These are phyloP conservation scores for Scheffersomyces parashehatae DNA, from an alignment of 1,139 yeast genomes.

Conservation along the genomic window DNA sequence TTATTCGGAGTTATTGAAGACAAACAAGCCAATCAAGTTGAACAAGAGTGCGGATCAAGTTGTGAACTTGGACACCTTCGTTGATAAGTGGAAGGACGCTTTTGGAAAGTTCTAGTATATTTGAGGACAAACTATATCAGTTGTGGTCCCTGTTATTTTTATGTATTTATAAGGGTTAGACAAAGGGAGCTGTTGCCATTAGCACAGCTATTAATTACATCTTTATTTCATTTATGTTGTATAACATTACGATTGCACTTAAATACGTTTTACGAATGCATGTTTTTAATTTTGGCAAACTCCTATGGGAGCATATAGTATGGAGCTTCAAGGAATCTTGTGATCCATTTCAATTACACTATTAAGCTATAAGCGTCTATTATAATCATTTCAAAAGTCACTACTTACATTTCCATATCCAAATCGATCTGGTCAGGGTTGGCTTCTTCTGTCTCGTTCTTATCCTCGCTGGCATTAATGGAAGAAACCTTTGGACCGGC, in stretches of 20 bases:
- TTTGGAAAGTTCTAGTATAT: constrained; percentile 15
- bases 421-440: constrained; percentile 73
- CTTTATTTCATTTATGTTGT: neutral
- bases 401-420: constrained; percentile 35
- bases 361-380: too few species aligned
- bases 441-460: constrained; percentile 9
- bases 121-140: neutral
- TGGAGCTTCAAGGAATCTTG: too few species aligned
- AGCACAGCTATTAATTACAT: neutral
- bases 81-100: constrained; percentile 38
- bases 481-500: neutral
- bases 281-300: neutral
- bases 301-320: too few species aligned
- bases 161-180: neutral
- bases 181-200: neutral
- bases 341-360: too few species aligned
- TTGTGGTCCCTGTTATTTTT: neutral
- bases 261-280: constrained; percentile 8
- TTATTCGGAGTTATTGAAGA: constrained; percentile 31
- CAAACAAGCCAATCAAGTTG: constrained; percentile 39
- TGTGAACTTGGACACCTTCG: constrained; percentile 37
- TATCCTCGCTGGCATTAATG: constrained; percentile 7
- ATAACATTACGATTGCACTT: neutral
- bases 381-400: too few species aligned
- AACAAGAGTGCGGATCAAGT: constrained; percentile 37